Conservation (phyloP, 345 rosid species). For the Alliaria petiolata region DNA sequence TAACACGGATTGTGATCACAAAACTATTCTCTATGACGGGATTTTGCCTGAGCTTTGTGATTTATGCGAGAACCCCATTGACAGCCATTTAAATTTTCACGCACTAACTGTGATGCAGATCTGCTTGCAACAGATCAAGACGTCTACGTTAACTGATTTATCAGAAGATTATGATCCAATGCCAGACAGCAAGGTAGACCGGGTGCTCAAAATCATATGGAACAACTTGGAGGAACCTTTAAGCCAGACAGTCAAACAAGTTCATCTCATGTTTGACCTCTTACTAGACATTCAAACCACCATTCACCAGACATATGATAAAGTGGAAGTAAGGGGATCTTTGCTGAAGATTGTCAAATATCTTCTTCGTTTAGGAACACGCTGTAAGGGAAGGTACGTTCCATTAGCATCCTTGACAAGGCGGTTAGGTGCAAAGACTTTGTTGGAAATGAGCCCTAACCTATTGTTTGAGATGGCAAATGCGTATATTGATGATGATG, state of each 20-base stretch:
- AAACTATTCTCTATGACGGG: conserved; percentile 72
- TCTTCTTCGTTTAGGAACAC: conserved; percentile 76
- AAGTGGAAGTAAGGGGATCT: conserved; percentile 52
- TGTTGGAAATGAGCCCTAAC: conserved; percentile 64
- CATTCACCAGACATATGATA: conserved; percentile 45
- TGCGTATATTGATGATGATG: conserved; percentile 82
- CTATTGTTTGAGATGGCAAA: conserved; percentile 61
- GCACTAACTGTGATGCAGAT: conserved; percentile 91
- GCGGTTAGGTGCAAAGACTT: conserved; percentile 72
- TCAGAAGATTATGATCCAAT: conserved; percentile 57
- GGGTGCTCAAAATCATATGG: conserved; percentile 82
- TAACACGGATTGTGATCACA: conserved; percentile 35
- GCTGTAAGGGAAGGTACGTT: conserved; percentile 86
- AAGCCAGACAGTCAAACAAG: conserved; percentile 97
- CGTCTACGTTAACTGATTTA: conserved; percentile 44
- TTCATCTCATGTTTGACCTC: conserved; percentile 82
- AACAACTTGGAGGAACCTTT: conserved; percentile 95
- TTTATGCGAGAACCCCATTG: conserved; percentile 81
- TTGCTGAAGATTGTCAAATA: conserved; percentile 62
- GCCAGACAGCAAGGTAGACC: conserved; percentile 51
- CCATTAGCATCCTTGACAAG: conserved; percentile 82
- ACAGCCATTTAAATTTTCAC: conserved; percentile 93
- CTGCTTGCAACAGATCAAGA: conserved; percentile 94
- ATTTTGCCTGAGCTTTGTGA: conserved; percentile 83
- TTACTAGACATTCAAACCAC: conserved; percentile 74